Conservation (phyloP, 257 asterid species). For the Nicotiana otophora region DNA sequence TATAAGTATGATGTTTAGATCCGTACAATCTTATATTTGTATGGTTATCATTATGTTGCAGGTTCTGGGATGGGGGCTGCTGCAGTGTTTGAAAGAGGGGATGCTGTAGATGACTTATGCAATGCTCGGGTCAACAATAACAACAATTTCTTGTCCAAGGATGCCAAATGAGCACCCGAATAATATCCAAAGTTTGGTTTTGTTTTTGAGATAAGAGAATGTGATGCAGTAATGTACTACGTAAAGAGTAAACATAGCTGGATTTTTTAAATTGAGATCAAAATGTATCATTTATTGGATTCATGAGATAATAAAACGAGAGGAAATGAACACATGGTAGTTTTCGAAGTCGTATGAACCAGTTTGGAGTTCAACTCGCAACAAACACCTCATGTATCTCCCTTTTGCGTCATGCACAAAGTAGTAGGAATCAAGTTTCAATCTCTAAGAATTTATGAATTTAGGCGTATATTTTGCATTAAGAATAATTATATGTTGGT, state of each 20-base stretch:
- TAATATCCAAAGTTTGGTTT: neutral
- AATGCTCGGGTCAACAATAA: conserved; percentile 28
- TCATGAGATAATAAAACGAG: neutral
- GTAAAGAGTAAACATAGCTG: neutral
- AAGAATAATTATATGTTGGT: no score
- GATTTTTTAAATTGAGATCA: neutral
- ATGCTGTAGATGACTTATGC: conserved; percentile 52
- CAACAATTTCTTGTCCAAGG: conserved; percentile 34
- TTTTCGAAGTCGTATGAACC: neutral
- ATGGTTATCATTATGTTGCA: conserved; percentile 20
- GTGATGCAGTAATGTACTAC: neutral
- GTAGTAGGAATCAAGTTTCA: neutral
- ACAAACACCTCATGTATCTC: neutral
- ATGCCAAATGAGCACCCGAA: conserved; percentile 20
- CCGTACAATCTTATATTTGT: neutral
- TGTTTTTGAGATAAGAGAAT: neutral
- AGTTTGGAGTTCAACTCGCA: neutral
- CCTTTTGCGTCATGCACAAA: neutral
- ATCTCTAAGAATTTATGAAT: neutral
- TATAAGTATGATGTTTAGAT: neutral
- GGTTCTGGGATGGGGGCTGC: conserved; percentile 99
- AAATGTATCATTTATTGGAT: neutral
- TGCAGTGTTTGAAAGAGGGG: conserved; percentile 87
- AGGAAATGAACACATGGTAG: neutral
- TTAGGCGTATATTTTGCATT: no score